Evolutionary conservation across 2,329 filamentous ascomycete genomes (phyloP), one percentile per base, ranked within the genome.

Genomic region (Myotisia sp.): DNA sequence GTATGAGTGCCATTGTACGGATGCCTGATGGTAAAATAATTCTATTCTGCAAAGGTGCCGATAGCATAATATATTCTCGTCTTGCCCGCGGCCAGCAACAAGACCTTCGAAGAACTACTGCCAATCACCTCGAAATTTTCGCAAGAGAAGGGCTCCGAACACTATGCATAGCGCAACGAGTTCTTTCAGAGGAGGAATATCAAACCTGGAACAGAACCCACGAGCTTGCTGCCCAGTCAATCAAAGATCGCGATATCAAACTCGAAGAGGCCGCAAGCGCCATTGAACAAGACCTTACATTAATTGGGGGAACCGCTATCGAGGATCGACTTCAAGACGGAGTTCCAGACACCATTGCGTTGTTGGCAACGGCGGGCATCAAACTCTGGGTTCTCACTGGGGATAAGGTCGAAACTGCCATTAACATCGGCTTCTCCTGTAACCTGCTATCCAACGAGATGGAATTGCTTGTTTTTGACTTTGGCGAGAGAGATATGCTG

Each of bases 371-470:
- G 50, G 90, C 90, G 35, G 92, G 92, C 54, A 94, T 98, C 59
- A 98, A 98, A 60, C 72, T 98, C 5, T 98, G 90, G 90, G 90
- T 98, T 35, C 64, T 98, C 44, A 98, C 90, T 10, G 90, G 92
- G 43, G 90, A 98, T 67, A 98, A 95, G 60, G 87, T 95, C 20
- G 90, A 98, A 61, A 98, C 90, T 16, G 90, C 92, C 38, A 98
- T 98, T 74, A 98, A 98, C 62, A 98, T 98, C 52, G 90, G 90
- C 2, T 98, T 95, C 60, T 98, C 92, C 7, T 98, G 92, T 65
- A 98, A 98, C 48, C 68, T 98, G 20, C 71, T 98, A 36, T 85
- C 87, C 59, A 98, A 94, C 56, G 83, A 93, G 46, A 94, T 98
- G 90, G 90, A 98, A 46, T 65, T 98, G 41, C 81, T 98, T 43